These are phyloP conservation scores for Aphanocladium album DNA, from an alignment of 2,329 filamentous ascomycete genomes.

Conservation along the genomic window DNA sequence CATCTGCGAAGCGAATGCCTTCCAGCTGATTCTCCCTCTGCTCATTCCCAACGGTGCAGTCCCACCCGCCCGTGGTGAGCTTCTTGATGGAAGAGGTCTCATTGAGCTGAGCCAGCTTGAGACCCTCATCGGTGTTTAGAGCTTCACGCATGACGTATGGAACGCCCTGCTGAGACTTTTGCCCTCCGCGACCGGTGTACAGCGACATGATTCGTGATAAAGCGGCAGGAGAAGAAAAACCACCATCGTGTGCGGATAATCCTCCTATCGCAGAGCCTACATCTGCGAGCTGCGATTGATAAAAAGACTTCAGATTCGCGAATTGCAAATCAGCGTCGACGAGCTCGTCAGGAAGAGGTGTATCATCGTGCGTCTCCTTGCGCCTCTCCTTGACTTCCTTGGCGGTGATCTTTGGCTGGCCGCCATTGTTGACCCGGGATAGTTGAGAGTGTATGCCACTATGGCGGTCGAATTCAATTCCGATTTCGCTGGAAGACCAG, in stretches of 20 bases:
- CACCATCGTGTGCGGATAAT: slow-evolving; percentile 36
- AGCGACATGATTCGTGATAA: slow-evolving; percentile 87
- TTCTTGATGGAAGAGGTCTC: slow-evolving; percentile 58
- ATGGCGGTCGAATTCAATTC: slow-evolving; percentile 82
- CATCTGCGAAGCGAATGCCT: slow-evolving; percentile 60
- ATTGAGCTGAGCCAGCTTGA: slow-evolving; percentile 57
- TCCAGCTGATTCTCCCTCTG: slow-evolving; percentile 47
- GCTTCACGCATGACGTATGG: slow-evolving; percentile 78
- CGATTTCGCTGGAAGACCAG: slow-evolving; percentile 87
- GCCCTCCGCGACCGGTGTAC: slow-evolving; percentile 64
- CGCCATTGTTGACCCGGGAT: slow-evolving; percentile 62
- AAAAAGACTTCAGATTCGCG: slow-evolving; percentile 70
- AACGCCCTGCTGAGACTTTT: slow-evolving; percentile 62
- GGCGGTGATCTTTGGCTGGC: slow-evolving; percentile 43
- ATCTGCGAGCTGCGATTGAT: slow-evolving; percentile 70
- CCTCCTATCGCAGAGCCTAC: slow-evolving; percentile 48
- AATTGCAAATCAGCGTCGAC: slow-evolving; percentile 67
- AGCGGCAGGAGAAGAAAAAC: slow-evolving; percentile 71
- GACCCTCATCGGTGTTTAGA: slow-evolving; percentile 62
- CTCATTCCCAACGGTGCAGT: slow-evolving; percentile 49
- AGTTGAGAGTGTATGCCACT: slow-evolving; percentile 82
- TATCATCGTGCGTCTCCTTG: slow-evolving; percentile 38
- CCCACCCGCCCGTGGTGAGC: slow-evolving; percentile 57
- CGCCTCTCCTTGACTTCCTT: slow-evolving; percentile 49
- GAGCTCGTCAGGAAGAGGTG: slow-evolving; percentile 36